These are phyloP conservation scores for Hygrophorus pudorinus DNA, from an alignment of 768 basidiomycete genomes.

Conservation along the genomic window DNA sequence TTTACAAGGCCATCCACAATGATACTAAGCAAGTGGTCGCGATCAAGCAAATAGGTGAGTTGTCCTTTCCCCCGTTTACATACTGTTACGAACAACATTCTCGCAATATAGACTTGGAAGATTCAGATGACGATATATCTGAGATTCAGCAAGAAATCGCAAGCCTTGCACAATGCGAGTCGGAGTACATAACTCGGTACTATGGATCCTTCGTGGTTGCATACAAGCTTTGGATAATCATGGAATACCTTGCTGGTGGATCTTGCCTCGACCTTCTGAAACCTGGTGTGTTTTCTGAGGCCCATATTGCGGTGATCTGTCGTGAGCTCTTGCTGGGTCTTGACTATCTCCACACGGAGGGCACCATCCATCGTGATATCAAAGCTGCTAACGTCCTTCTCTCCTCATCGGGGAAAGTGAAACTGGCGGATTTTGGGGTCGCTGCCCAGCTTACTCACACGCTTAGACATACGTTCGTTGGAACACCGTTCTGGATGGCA, in stretches of 20 bases:
- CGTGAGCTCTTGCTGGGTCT: conserved; percentile 89
- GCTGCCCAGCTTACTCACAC: conserved; percentile 95
- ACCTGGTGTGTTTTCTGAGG: conserved; percentile 82
- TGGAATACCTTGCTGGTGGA: conserved; percentile 99
- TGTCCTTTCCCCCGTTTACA: conserved; percentile 4
- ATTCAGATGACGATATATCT: conserved; percentile 96
- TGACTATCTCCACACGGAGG: conserved; percentile 91
- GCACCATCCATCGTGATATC: conserved; percentile 97
- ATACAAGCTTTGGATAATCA: conserved; percentile 98
- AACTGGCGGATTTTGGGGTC: conserved; percentile 97
- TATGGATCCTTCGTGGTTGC: conserved; percentile 95
- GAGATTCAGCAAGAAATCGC: conserved; percentile 99
- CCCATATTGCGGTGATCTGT: conserved; percentile 90
- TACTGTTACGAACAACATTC: conserved; percentile 6
- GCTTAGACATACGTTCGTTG: conserved; percentile 93
- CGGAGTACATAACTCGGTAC: conserved; percentile 92
- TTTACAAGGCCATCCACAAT: conserved; percentile 96
- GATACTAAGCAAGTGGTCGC: conserved; percentile 92
- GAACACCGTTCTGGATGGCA: conserved; percentile 97
- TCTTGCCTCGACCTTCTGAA: conserved; percentile 95
- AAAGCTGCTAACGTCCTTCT: conserved; percentile 96
- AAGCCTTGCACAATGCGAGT: conserved; percentile 91
- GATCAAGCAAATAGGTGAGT: conserved; percentile 93
- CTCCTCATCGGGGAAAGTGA: conserved; percentile 86
- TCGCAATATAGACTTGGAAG: conserved; percentile 69